Percentiles rank a stretch among this genome's conserved stretches.
phyloP scores from a whole-genome alignment of 495 filamentous ascomycete species.

The Coniosporium apollinis region DNA sequence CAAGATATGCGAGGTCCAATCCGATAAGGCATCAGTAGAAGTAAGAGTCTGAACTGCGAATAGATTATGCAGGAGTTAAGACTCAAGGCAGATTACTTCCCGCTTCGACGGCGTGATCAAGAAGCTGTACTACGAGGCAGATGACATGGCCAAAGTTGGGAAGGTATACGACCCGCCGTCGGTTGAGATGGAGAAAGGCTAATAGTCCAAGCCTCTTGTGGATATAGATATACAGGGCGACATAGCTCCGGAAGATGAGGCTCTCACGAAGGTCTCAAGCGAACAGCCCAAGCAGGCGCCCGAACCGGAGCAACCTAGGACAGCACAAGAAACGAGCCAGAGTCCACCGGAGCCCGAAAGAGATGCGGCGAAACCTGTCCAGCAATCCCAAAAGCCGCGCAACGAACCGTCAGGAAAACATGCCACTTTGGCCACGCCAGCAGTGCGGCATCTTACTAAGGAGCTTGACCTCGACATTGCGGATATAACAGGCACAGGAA shows the following conservation, averaged over 20 bases:
- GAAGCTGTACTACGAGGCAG: slow-evolving; percentile 86
- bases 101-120: slow-evolving; percentile 91
- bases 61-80: neutral
- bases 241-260: slow-evolving; percentile 38
- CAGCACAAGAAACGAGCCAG: slow-evolving; percentile 2
- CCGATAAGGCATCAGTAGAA: slow-evolving; percentile 96
- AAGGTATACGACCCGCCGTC: slow-evolving; percentile 19
- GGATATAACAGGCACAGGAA: slow-evolving; percentile 70
- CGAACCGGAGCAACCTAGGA: slow-evolving; percentile 1
- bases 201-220: slow-evolving; percentile 40
- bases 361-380: neutral
- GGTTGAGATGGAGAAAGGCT: neutral
- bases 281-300: neutral
- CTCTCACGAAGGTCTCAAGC: slow-evolving; percentile 9
- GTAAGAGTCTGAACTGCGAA: slow-evolving; percentile 19
- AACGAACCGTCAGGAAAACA: slow-evolving; percentile 30
- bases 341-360: neutral
- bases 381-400: too few relatives aligned
- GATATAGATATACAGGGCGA: slow-evolving; percentile 59
- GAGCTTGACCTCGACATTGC: slow-evolving; percentile 58
- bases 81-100: slow-evolving; percentile 56
- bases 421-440: slow-evolving; percentile 70
- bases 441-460: slow-evolving; percentile 75
- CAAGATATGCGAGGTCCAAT: slow-evolving; percentile 92
- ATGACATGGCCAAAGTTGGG: slow-evolving; percentile 90